Percentiles rank a stretch among this genome's conserved stretches.
These are phyloP conservation scores for Silene conica DNA, from an alignment of 148 eudicot species.

Conservation along the genomic window DNA sequence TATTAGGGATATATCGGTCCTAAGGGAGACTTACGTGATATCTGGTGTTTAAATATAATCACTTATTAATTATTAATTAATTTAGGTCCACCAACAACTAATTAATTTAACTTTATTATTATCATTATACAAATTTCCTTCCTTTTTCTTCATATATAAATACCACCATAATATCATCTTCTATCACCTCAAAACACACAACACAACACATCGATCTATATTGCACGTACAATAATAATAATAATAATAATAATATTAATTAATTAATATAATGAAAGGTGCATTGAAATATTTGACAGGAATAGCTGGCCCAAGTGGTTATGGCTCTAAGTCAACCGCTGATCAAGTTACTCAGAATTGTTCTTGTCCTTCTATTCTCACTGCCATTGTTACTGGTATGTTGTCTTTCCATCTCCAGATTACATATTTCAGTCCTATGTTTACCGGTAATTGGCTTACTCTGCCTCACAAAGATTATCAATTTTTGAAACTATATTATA, in stretches of 20 bases:
- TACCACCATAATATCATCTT: constrained; percentile 1
- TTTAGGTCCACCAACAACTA: constrained; percentile 21
- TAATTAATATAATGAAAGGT: no score
- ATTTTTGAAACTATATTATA: no score
- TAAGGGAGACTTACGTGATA: no score
- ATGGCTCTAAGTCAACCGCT: constrained; percentile 87
- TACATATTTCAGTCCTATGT: no score
- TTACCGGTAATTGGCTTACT: no score
- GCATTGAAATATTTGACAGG: constrained; percentile 75
- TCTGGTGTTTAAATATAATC: constrained; percentile 19
- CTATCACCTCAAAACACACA: constrained; percentile 5
- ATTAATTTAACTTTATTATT: neutral
- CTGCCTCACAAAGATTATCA: no score
- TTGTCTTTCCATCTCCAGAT: no score
- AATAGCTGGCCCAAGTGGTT: constrained; percentile 79
- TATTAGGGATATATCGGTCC: no score
- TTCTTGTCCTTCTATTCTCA: constrained; percentile 44
- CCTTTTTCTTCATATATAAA: neutral
- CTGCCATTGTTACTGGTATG: constrained; percentile 86
- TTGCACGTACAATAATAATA: neutral
- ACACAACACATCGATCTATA: neutral
- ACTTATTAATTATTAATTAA: neutral
- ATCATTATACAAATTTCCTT: neutral
- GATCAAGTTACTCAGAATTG: constrained; percentile 59
- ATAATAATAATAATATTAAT: no score